A percentile compares a stretch with the other conserved stretches of the same genome.
Evolutionary conservation across 352 stramenopile genomes (phyloP).

Genomic region (Phytopythium delawarense): DNA sequence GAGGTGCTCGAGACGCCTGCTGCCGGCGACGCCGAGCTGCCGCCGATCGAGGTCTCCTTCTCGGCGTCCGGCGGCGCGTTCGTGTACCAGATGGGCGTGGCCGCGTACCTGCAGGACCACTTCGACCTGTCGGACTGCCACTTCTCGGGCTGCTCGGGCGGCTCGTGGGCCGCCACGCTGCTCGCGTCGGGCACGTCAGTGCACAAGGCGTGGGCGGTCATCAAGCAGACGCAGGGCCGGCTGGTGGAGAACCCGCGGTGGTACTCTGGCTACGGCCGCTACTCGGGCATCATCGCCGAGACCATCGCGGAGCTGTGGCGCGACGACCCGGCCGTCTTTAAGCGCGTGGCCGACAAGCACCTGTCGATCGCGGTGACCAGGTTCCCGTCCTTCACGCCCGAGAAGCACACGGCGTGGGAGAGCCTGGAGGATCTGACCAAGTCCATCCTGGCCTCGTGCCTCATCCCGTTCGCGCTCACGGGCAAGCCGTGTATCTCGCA

Average conservation of each 20-base stretch:
- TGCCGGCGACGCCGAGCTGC: not conserved
- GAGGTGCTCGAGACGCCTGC: conserved; percentile 7
- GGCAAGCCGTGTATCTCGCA: conserved; percentile 55
- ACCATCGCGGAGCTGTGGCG: conserved; percentile 54
- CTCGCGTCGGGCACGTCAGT: conserved; percentile 50
- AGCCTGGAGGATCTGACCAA: conserved; percentile 54
- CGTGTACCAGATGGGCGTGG: conserved; percentile 72
- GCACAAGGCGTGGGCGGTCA: conserved; percentile 39
- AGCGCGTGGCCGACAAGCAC: conserved; percentile 34
- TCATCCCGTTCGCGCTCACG: conserved; percentile 67
- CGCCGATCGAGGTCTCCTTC: conserved; percentile 60
- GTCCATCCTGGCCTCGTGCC: conserved; percentile 61
- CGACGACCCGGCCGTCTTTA: conserved; percentile 40
- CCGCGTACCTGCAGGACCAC: conserved; percentile 63
- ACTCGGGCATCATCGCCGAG: conserved; percentile 45
- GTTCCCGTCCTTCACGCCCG: conserved; percentile 52
- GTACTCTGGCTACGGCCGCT: conserved; percentile 67
- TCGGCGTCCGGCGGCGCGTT: conserved; percentile 63
- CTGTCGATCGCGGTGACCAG: conserved; percentile 57
- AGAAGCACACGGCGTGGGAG: conserved; percentile 51
- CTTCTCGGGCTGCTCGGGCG: conserved; percentile 30
- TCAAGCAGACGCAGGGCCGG: conserved; percentile 43
- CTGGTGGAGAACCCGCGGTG: conserved; percentile 39
- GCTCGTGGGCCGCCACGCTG: conserved; percentile 27
- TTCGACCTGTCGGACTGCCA: conserved; percentile 32